Percentiles rank a stretch among this genome's conserved stretches.
Conservation (phyloP, 2,329 filamentous ascomycete genomes). For the Colletotrichum sojae region DNA sequence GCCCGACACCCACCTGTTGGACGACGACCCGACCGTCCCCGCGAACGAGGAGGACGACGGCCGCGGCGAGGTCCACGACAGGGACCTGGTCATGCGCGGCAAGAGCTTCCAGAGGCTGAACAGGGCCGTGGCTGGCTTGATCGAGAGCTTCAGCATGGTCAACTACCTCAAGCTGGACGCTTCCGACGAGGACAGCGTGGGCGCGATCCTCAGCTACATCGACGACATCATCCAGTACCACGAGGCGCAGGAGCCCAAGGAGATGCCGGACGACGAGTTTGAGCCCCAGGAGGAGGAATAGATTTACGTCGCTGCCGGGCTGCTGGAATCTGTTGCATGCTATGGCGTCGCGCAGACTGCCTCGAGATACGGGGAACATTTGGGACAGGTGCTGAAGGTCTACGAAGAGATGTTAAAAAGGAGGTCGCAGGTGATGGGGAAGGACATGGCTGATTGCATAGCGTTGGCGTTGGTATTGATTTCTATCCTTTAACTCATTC, state of each 20-base stretch:
- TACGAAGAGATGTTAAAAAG: background rate
- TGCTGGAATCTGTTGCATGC: too few species aligned
- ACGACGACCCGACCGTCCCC: constrained; percentile 74
- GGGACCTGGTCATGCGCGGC: constrained; percentile 82
- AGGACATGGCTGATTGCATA: constrained; percentile 52
- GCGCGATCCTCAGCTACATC: constrained; percentile 87
- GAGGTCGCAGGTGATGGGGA: background rate
- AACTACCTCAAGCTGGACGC: constrained; percentile 92
- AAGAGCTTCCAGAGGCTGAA: constrained; percentile 87
- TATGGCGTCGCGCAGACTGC: too few species aligned
- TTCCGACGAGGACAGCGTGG: constrained; percentile 92
- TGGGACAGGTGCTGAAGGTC: too few species aligned
- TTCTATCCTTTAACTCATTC: constrained; percentile 30
- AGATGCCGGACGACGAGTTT: constrained; percentile 75
- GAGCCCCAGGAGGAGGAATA: constrained; percentile 45
- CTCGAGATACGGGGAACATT: too few species aligned
- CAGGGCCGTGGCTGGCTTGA: constrained; percentile 88
- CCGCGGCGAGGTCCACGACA: constrained; percentile 73
- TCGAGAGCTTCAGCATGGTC: constrained; percentile 98
- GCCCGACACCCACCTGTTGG: constrained; percentile 85
- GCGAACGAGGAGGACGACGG: constrained; percentile 63
- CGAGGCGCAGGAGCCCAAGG: constrained; percentile 91
- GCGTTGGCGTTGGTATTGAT: constrained; percentile 56
- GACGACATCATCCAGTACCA: constrained; percentile 95
- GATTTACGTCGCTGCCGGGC: background rate